Conservation (phyloP, 176 grass and related monocot species). For the Aegilops sharonensis region DNA sequence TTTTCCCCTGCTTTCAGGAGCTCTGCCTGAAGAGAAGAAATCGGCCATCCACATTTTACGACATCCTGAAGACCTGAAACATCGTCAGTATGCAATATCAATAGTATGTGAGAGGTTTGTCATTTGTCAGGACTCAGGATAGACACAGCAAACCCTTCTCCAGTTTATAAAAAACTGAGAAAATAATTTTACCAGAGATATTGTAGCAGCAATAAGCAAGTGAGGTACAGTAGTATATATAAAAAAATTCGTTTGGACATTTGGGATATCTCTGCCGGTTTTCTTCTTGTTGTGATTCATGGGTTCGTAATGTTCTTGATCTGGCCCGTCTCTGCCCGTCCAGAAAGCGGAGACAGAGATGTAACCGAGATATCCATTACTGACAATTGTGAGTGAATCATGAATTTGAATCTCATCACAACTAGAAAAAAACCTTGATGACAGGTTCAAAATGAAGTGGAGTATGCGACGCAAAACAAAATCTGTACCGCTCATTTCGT, state of each 20-base stretch:
- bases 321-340: fast-evolving
- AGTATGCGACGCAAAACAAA: too few species aligned
- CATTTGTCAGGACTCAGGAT: not conserved
- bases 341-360: not conserved
- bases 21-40: slow-evolving; percentile 58
- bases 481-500: too few species aligned
- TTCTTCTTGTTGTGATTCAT: not conserved
- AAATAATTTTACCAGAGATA: not conserved
- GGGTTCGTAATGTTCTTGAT: not conserved
- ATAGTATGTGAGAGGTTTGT: not conserved
- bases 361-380: not conserved
- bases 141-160: not conserved
- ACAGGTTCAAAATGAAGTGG: too few species aligned
- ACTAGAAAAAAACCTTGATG: too few species aligned
- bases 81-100: not conserved
- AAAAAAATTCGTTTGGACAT: not conserved
- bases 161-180: not conserved
- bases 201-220: not conserved
- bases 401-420: too few species aligned
- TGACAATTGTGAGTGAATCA: not conserved
- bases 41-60: slow-evolving; percentile 50
- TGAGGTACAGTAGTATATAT: not conserved
- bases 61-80: slow-evolving; percentile 51
- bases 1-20: slow-evolving; percentile 48
- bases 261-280: not conserved